Percentiles rank a stretch among this genome's conserved stretches.
phyloP scores from a whole-genome alignment of 2,329 filamentous ascomycete genomes.

The Colletotrichum destructivum region DNA sequence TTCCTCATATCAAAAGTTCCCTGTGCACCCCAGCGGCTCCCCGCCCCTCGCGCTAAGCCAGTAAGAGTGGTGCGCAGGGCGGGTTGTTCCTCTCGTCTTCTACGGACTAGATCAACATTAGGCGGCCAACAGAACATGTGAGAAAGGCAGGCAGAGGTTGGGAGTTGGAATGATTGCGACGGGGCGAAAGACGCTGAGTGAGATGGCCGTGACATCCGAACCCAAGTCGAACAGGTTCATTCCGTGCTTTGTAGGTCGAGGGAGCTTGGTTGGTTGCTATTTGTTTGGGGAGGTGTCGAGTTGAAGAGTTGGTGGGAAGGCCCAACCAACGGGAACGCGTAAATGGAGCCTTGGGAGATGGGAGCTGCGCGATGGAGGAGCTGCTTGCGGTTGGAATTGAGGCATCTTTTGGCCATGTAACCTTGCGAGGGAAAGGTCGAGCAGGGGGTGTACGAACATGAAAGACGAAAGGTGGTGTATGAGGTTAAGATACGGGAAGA shows the following conservation, averaged over 20 bases:
- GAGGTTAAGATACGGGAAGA: not conserved
- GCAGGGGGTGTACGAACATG: no score
- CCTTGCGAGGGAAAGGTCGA: not conserved
- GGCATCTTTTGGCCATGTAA: not conserved
- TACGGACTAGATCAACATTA: slow-evolving; percentile 43
- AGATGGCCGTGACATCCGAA: slow-evolving; percentile 18
- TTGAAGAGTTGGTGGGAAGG: slow-evolving; percentile 17
- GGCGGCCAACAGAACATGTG: slow-evolving; percentile 31
- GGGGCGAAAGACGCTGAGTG: slow-evolving; percentile 1
- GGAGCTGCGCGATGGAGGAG: not conserved
- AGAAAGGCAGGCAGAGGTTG: slow-evolving; percentile 6
- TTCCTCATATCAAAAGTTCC: slow-evolving; percentile 32
- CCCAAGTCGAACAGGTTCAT: not conserved
- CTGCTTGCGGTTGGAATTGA: not conserved
- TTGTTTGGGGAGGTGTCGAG: slow-evolving; percentile 20
- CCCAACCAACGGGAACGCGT: slow-evolving; percentile 20
- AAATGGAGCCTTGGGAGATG: not conserved
- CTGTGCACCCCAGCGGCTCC: slow-evolving; percentile 5
- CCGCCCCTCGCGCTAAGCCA: slow-evolving; percentile 28
- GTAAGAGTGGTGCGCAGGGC: slow-evolving; percentile 35
- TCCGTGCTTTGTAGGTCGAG: slow-evolving; percentile 5
- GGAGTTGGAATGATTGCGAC: slow-evolving; percentile 27
- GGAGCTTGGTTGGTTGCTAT: not conserved
- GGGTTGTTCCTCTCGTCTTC: slow-evolving; percentile 36
- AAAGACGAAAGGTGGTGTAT: not conserved